Conservation (phyloP, 2,329 filamentous ascomycete genomes). For the Fusarium albidum region DNA sequence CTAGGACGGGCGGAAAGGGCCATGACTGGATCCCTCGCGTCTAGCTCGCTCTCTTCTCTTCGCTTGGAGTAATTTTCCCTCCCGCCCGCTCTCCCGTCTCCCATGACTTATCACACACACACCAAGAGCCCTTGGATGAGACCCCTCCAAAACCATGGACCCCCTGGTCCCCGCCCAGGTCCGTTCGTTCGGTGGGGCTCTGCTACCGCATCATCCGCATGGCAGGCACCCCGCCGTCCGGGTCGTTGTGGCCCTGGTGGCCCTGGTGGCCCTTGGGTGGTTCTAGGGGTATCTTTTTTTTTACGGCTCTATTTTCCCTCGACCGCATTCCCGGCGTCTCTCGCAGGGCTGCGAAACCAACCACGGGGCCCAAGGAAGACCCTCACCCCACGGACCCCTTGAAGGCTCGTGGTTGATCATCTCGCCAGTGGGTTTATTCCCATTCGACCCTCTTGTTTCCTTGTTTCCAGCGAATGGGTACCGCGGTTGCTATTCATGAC, state of each 20-base stretch:
- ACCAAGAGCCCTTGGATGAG: conserved; percentile 20
- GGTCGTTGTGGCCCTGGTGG: conserved; percentile 9
- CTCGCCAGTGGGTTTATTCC: neutral
- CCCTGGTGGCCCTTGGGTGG: neutral
- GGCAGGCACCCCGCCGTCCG: conserved; percentile 32
- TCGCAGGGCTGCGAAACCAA: conserved; percentile 26
- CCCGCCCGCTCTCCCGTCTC: neutral
- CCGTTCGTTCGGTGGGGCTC: conserved; percentile 24
- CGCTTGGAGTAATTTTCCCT: conserved; percentile 6
- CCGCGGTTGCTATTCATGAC: neutral
- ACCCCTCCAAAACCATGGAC: conserved; percentile 12
- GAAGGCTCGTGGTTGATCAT: conserved; percentile 7
- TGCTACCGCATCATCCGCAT: conserved; percentile 20
- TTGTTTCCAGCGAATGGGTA: neutral
- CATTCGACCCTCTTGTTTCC: conserved; percentile 3
- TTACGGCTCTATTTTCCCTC: conserved; percentile 6
- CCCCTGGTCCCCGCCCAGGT: conserved; percentile 30
- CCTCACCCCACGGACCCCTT: neutral
- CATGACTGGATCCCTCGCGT: neutral
- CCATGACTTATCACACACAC: conserved; percentile 12
- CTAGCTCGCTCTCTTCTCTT: neutral
- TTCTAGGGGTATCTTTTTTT: conserved; percentile 11
- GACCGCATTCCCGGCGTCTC: conserved; percentile 15
- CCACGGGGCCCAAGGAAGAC: neutral
- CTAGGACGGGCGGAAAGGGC: conserved; percentile 4